Evolutionary conservation across 2,329 filamentous ascomycete genomes (phyloP).

Genomic region (Pseudohalonectria lignicola): DNA sequence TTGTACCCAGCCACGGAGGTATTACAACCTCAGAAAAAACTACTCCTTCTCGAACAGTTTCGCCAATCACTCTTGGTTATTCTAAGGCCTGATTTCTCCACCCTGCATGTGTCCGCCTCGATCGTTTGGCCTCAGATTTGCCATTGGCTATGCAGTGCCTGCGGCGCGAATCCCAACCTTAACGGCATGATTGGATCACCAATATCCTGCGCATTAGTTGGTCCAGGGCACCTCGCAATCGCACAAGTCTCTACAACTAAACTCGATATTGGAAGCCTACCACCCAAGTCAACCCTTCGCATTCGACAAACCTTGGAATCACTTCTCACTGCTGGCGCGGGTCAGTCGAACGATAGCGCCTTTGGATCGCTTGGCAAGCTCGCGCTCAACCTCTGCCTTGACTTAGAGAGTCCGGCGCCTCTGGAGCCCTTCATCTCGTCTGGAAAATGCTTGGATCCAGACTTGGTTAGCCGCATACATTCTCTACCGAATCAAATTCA

Average conservation of each 20-base stretch:
- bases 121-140: too few species aligned
- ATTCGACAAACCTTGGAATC: too few species aligned
- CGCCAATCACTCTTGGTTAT: too few species aligned
- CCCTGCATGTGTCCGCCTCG: too few species aligned
- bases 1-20: too few species aligned
- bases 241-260: neutral
- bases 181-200: neutral
- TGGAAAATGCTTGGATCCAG: neutral
- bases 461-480: neutral
- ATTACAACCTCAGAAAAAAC: too few species aligned
- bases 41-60: too few species aligned
- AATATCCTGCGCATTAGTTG: neutral
- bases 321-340: neutral
- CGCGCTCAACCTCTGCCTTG: neutral
- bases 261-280: too few species aligned
- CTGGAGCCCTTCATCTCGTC: neutral
- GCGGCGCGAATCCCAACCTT: too few species aligned
- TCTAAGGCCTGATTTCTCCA: too few species aligned
- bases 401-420: neutral
- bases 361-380: neutral
- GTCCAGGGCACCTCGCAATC: neutral
- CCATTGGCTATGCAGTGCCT: too few species aligned
- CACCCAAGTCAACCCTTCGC: too few species aligned
- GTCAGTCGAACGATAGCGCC: neutral
- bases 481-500: neutral